Conservation (phyloP, 1,139 yeast genomes). For the Blastobotrys apis region DNA sequence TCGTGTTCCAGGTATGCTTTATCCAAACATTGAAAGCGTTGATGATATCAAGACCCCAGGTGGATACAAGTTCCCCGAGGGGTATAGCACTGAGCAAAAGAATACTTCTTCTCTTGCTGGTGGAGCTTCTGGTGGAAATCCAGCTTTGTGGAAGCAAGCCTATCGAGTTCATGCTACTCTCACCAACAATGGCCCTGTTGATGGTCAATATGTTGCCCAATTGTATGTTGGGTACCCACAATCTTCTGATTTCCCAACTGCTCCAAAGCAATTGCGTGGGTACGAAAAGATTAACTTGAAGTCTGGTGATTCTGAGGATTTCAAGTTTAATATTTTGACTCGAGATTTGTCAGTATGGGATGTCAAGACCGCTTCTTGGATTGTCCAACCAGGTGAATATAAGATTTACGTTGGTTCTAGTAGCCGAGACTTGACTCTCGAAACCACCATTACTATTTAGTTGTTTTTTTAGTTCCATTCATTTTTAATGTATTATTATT, state of each 20-base stretch:
- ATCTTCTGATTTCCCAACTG: conserved; percentile 39
- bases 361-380: conserved; percentile 56
- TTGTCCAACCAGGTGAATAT: conserved; percentile 55
- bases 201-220: conserved; percentile 56
- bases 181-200: conserved; percentile 47
- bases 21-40: conserved; percentile 29
- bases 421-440: conserved; percentile 48
- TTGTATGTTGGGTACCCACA: conserved; percentile 54
- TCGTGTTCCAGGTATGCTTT: conserved; percentile 24
- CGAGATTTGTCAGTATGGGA: conserved; percentile 63
- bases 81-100: conserved; percentile 43
- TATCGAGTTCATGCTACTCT: conserved; percentile 49
- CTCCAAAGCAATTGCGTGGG: conserved; percentile 54
- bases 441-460: conserved; percentile 3
- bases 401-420: conserved; percentile 51
- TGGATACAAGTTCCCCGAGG: conserved; percentile 51
- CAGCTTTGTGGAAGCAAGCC: conserved; percentile 43
- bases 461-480: not conserved
- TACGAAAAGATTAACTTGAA: conserved; percentile 52
- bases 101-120: conserved; percentile 44
- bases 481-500: too few relatives aligned
- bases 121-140: conserved; percentile 55
- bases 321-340: conserved; percentile 46
- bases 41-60: conserved; percentile 21
- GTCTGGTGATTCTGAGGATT: conserved; percentile 37